phyloP scores from a whole-genome alignment of 805 yeast genomes.

The Diddensiella santjacobensis region DNA sequence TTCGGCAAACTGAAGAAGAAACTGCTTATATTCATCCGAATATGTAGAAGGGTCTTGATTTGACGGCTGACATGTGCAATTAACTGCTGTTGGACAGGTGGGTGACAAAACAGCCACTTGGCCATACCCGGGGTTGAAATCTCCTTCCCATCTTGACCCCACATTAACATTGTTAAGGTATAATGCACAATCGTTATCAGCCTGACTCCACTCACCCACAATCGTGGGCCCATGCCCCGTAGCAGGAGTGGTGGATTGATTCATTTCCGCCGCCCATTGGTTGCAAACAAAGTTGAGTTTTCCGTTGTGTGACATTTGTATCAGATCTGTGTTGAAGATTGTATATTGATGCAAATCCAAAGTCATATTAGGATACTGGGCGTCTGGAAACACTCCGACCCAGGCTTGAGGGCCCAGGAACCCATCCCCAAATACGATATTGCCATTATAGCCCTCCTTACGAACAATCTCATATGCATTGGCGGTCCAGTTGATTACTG shows the following conservation, averaged over 20 bases:
- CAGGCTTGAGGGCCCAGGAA: slow-evolving; percentile 59
- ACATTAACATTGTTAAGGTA: slow-evolving; percentile 80
- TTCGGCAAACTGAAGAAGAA: slow-evolving; percentile 65
- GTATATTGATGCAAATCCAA: slow-evolving; percentile 87
- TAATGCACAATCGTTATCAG: slow-evolving; percentile 78
- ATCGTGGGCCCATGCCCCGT: slow-evolving; percentile 61
- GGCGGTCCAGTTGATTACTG: slow-evolving; percentile 54
- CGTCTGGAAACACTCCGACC: slow-evolving; percentile 49
- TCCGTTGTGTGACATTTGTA: slow-evolving; percentile 30
- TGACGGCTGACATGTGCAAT: slow-evolving; percentile 46
- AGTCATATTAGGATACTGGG: slow-evolving; percentile 56
- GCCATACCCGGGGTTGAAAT: slow-evolving; percentile 35
- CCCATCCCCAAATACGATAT: slow-evolving; percentile 74
- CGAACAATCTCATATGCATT: slow-evolving; percentile 52
- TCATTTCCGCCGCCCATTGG: slow-evolving; percentile 49
- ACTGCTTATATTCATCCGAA: slow-evolving; percentile 49
- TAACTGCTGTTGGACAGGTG: slow-evolving; percentile 39
- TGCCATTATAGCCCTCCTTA: slow-evolving; percentile 47
- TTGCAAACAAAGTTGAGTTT: slow-evolving; percentile 36
- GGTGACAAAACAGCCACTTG: slow-evolving; percentile 24
- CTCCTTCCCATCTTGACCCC: slow-evolving; percentile 74
- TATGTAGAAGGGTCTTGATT: slow-evolving; percentile 47
- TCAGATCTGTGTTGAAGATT: slow-evolving; percentile 47
- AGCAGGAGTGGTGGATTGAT: slow-evolving; percentile 51
- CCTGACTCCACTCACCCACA: slow-evolving; percentile 82